A percentile compares a stretch with the other conserved stretches of the same genome.
phyloP scores from a whole-genome alignment of 169 alveolate genomes.

The Toxoplasma gondii region DNA sequence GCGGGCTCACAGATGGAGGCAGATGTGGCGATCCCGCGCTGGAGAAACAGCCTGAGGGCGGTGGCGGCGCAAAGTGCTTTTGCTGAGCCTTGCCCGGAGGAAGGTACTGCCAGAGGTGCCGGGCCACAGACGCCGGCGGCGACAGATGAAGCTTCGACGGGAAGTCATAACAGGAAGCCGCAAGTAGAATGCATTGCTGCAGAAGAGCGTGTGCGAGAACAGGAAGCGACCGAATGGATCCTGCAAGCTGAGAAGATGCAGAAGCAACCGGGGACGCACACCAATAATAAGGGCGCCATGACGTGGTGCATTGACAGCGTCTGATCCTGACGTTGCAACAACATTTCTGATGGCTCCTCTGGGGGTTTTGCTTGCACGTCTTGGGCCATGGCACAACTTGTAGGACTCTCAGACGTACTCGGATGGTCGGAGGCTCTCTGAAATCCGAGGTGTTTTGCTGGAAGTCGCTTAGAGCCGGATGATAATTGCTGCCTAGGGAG shows the following conservation, averaged over 20 bases:
- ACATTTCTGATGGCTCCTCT: no score
- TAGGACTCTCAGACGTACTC: neutral
- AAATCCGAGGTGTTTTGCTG: neutral
- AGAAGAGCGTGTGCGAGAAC: slow-evolving; percentile 2
- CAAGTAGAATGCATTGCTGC: neutral
- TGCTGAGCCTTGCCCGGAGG: neutral
- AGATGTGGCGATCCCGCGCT: neutral
- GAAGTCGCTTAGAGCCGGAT: neutral
- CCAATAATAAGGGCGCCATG: neutral
- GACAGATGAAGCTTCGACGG: neutral
- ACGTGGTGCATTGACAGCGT: no score
- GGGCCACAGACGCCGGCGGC: neutral
- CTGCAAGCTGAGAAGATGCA: neutral
- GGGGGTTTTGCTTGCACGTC: no score
- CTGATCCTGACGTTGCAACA: no score
- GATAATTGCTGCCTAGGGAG: neutral
- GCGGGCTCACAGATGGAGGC: neutral
- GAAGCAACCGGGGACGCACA: neutral
- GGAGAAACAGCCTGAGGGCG: neutral
- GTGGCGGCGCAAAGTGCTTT: slow-evolving; percentile 24
- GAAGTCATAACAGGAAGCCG: neutral
- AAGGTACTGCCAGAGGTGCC: neutral
- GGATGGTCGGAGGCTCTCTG: slow-evolving; percentile 1
- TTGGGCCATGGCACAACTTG: no score
- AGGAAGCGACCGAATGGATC: neutral